phyloP scores from a whole-genome alignment of 1,284 basidiomycete species.

The Pterulicium gracile region DNA sequence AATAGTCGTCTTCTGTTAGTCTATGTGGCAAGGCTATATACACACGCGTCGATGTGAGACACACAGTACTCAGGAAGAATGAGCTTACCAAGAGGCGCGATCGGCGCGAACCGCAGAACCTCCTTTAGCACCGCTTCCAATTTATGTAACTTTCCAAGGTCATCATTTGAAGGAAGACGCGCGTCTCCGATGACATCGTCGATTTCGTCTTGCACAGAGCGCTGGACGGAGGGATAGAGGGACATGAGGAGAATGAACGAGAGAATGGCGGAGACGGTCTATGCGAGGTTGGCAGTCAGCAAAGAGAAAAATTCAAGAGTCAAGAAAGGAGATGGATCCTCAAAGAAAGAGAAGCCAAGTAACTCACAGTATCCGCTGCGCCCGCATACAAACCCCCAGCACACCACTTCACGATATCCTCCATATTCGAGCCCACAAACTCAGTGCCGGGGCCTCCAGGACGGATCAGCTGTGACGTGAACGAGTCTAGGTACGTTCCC shows the following conservation, averaged over 20 bases:
- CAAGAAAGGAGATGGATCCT: not conserved
- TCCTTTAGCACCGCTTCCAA: slow-evolving; percentile 42
- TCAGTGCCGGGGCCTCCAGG: slow-evolving; percentile 13
- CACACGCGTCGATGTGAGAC: not conserved
- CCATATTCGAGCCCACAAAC: slow-evolving; percentile 18
- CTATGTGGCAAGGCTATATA: slow-evolving; percentile 30
- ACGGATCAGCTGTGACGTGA: slow-evolving; percentile 25
- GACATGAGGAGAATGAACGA: slow-evolving; percentile 42
- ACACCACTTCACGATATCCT: slow-evolving; percentile 32
- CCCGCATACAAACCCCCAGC: slow-evolving; percentile 33
- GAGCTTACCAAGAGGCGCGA: slow-evolving; percentile 30
- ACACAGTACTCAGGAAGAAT: slow-evolving; percentile 1
- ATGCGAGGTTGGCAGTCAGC: slow-evolving; percentile 2
- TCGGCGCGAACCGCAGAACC: slow-evolving; percentile 37
- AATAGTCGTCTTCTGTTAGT: slow-evolving; percentile 30
- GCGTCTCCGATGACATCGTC: slow-evolving; percentile 26
- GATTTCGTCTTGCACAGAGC: slow-evolving; percentile 32
- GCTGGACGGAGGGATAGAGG: slow-evolving; percentile 32
- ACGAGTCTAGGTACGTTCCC: slow-evolving; percentile 21
- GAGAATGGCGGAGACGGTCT: slow-evolving; percentile 33
- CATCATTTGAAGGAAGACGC: slow-evolving; percentile 26
- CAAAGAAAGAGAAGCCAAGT: not conserved
- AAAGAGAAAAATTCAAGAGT: no score
- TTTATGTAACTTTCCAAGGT: slow-evolving; percentile 30
- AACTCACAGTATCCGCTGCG: slow-evolving; percentile 30